Percentiles rank a stretch among this genome's conserved stretches.
These are phyloP conservation scores for Ascochyta koolunga DNA, from an alignment of 2,329 filamentous ascomycete species.

Conservation along the genomic window DNA sequence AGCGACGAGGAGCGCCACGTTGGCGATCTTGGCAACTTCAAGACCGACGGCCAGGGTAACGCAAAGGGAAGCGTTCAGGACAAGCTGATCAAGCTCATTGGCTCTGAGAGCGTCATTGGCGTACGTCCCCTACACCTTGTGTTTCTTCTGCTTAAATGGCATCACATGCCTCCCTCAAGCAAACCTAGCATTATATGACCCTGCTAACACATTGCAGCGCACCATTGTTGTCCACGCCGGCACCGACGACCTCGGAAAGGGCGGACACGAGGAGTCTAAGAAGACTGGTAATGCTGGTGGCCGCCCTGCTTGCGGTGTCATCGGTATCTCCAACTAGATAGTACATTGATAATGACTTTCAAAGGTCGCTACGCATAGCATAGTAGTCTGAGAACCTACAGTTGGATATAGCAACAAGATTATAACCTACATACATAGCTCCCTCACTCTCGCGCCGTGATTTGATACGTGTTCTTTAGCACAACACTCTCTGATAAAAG, in stretches of 20 bases:
- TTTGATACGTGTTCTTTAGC: too few relatives aligned
- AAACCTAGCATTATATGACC: background rate
- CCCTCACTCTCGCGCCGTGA: too few relatives aligned
- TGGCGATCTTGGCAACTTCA: conserved; percentile 96
- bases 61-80: conserved; percentile 80
- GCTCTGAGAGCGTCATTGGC: conserved; percentile 91
- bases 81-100: conserved; percentile 91
- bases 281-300: conserved; percentile 96
- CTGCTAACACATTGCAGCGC: conserved; percentile 62
- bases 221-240: conserved; percentile 94
- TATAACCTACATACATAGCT: too few relatives aligned
- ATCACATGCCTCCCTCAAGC: too few relatives aligned
- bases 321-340: conserved; percentile 79
- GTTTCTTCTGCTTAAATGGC: too few relatives aligned
- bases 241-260: conserved; percentile 96
- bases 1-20: conserved; percentile 86
- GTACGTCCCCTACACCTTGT: conserved; percentile 56
- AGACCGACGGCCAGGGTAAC: conserved; percentile 92
- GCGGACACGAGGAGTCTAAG: conserved; percentile 90
- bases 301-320: conserved; percentile 95
- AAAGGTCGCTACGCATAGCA: too few relatives aligned
- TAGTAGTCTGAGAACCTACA: too few relatives aligned
- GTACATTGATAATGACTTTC: too few relatives aligned
- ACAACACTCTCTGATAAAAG: too few relatives aligned
- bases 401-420: too few relatives aligned